phyloP scores from a whole-genome alignment of 257 asterid species.

The Solanum raphanifolium region DNA sequence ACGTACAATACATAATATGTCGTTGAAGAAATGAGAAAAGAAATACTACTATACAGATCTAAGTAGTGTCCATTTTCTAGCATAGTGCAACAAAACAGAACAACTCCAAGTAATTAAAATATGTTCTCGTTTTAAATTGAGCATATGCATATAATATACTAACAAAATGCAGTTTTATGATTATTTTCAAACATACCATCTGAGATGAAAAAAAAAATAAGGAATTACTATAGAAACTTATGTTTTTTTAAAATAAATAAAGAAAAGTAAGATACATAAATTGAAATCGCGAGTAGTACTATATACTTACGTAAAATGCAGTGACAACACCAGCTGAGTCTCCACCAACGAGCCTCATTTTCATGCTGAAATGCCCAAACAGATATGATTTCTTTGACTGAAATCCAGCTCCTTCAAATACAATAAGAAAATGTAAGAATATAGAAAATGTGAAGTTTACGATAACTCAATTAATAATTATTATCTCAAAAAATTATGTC shows the following conservation, averaged over 20 bases:
- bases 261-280: not conserved
- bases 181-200: not conserved
- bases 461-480: not conserved
- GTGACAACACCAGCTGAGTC: constrained; percentile 35
- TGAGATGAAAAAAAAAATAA: not conserved
- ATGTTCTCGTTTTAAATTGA: too few species aligned
- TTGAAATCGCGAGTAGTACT: not conserved
- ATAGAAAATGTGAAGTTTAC: not conserved
- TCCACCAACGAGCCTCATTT: constrained; percentile 26
- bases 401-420: constrained; percentile 26
- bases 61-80: not conserved
- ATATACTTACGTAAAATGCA: constrained; percentile 24
- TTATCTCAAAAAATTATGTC: not conserved
- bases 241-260: not conserved
- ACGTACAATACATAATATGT: not conserved
- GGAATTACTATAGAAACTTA: not conserved
- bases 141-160: not conserved
- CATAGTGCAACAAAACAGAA: not conserved
- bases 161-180: not conserved
- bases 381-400: constrained; percentile 25
- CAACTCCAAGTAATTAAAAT: not conserved
- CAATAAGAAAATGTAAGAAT: not conserved
- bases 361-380: constrained; percentile 39
- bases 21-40: not conserved
- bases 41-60: not conserved